Base-by-base conservation (phyloP, 345 rosid genomes). In the Cardamine chenopodiifolia region DNA sequence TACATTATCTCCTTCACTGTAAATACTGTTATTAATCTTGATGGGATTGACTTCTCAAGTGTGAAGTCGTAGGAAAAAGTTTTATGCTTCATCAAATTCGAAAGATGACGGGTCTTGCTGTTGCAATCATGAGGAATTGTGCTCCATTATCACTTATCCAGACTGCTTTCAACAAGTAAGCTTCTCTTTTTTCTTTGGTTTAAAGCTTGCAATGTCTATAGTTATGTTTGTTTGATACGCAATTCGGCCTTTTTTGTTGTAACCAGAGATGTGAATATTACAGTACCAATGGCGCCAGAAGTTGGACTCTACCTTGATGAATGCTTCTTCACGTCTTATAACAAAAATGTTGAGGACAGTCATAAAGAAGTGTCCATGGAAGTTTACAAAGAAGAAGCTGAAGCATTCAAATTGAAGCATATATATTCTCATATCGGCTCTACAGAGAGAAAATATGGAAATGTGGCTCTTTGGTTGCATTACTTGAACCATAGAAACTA, bases 41-140 rank as follows among this genome's bases (percentile, higher is more conserved):
- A 84, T 53, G 97, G 97, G 25, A 82, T 95, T 52, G 91, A 92
- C 13, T 92, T 95, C 69, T 95, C 32, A 89, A 88, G 84, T 90
- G 97, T 78, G 96, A 92, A 83, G 93, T 95, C 8, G 77, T 90
- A 1, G 97, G 99, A 14, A 87, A 89, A 85, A 92, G 99, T 85
- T 92, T 95, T 84, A 95, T 95, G 99, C 97, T 95, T 86, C 99
- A 95, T 86, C 99, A 95, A 73, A 92, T 95, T 28, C 80, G 97
- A 17, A 95, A 95, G 74, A 86, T 95, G 97, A 86, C 92, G 11
- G 97, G 99, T 68, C 91, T 92, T 69, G 92, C 94, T 0, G 96
- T 95, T 67, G 92, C 96, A n/a, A 73, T 90, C 45, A 84, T 88
- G 90, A 87, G 97, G 78, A 82, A 89, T 65, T 86, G 84, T 68